Percentiles rank a stretch among this genome's conserved stretches.
phyloP scores from a whole-genome alignment of 2,329 filamentous ascomycete species.

The Pseudogymnoascus sp. region DNA sequence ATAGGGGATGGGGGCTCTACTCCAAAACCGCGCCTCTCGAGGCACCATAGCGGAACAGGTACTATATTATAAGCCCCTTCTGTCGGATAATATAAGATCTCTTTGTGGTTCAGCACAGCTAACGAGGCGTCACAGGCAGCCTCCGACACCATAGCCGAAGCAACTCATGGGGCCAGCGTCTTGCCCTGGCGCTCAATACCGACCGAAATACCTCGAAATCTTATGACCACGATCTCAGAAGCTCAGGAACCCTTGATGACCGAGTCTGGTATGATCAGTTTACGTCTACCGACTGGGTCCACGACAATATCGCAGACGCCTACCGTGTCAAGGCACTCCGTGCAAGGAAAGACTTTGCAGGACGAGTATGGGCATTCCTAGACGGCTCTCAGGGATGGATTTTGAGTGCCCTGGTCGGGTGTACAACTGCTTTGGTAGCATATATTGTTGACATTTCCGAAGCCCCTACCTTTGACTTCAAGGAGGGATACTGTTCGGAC shows the following conservation, averaged over 20 bases:
- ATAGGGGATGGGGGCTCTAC: constrained; percentile 16
- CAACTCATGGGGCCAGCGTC: constrained; percentile 51
- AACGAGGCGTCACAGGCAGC: constrained; percentile 22
- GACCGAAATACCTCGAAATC: constrained; percentile 40
- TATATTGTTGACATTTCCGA: constrained; percentile 88
- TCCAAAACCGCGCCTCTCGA: constrained; percentile 20
- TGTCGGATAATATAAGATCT: background rate
- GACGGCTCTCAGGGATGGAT: constrained; percentile 94
- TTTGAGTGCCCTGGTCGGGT: constrained; percentile 80
- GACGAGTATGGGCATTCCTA: constrained; percentile 66
- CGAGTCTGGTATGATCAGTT: constrained; percentile 98
- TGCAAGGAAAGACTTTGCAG: constrained; percentile 73
- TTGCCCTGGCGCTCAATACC: constrained; percentile 50
- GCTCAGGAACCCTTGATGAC: constrained; percentile 66
- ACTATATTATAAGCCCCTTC: background rate
- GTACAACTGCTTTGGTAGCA: constrained; percentile 74
- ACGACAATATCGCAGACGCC: constrained; percentile 91
- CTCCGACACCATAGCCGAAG: constrained; percentile 42
- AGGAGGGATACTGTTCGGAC: constrained; percentile 72
- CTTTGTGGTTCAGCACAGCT: background rate
- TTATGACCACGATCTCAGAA: constrained; percentile 52
- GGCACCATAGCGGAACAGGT: constrained; percentile 23
- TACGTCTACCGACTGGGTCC: constrained; percentile 95
- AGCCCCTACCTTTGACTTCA: constrained; percentile 77
- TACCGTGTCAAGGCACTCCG: constrained; percentile 79